These are phyloP conservation scores for Tricholomella constricta DNA, from an alignment of 768 basidiomycete species.

Conservation along the genomic window DNA sequence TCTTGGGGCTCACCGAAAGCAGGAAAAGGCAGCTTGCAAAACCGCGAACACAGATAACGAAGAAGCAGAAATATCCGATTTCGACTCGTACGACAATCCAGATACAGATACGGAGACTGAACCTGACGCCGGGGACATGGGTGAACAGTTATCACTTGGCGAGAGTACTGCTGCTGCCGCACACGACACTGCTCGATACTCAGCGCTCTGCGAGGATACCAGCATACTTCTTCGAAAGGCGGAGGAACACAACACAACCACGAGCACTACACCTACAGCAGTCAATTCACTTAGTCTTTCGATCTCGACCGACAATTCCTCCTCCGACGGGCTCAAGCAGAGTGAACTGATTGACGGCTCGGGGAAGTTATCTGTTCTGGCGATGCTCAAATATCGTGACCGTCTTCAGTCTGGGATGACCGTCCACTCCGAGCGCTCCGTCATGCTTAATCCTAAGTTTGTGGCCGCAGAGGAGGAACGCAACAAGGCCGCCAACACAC, in stretches of 20 bases:
- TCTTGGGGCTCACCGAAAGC: neutral
- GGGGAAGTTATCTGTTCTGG: neutral
- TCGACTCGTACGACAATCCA: neutral
- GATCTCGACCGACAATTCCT: neutral
- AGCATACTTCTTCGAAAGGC: neutral
- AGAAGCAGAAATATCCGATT: neutral
- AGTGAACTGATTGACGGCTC: neutral
- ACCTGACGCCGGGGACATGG: neutral
- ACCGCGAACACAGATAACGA: neutral
- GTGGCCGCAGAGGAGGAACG: neutral
- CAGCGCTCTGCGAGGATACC: conserved; percentile 15
- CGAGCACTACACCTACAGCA: neutral
- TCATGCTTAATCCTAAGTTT: conserved; percentile 1
- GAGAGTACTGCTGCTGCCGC: neutral
- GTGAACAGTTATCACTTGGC: neutral
- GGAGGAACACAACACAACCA: neutral
- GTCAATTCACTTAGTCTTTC: neutral
- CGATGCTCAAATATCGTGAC: neutral
- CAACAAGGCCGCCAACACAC: too few species aligned
- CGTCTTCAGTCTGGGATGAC: neutral
- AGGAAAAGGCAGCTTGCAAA: neutral
- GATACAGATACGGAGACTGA: neutral
- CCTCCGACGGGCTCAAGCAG: neutral
- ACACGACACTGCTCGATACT: conserved; percentile 11
- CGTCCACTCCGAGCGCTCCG: neutral